phyloP scores from a whole-genome alignment of 495 filamentous ascomycete species.

The Penicillium malachiteum region DNA sequence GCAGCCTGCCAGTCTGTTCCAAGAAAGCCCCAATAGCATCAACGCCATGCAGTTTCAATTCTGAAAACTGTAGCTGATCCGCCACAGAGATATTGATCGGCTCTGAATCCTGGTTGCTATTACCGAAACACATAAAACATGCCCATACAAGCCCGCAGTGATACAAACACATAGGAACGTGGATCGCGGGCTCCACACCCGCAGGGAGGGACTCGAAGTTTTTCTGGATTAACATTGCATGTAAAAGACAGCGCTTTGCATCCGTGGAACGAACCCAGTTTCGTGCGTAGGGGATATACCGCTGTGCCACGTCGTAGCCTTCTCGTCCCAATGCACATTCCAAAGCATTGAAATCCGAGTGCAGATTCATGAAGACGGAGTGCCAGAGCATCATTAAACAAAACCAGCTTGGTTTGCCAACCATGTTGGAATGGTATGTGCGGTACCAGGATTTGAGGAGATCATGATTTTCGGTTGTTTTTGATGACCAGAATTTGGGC shows the following conservation, averaged over 20 bases:
- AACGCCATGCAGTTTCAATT: constrained; percentile 3
- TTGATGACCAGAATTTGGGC: neutral
- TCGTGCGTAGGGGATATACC: constrained; percentile 3
- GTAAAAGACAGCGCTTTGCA: constrained; percentile 16
- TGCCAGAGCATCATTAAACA: constrained; percentile 35
- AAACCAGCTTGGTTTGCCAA: constrained; percentile 5
- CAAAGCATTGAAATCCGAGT: constrained; percentile 27
- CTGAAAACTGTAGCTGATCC: constrained; percentile 3
- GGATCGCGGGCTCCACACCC: constrained; percentile 20
- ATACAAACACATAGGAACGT: constrained; percentile 21
- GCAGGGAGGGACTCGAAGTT: constrained; percentile 14
- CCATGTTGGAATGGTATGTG: constrained; percentile 5
- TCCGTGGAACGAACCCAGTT: constrained; percentile 11
- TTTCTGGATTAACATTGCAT: constrained; percentile 20
- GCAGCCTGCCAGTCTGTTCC: constrained; percentile 4
- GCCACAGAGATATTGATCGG: neutral
- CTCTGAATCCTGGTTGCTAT: neutral
- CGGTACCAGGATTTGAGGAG: constrained; percentile 11
- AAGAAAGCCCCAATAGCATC: constrained; percentile 3
- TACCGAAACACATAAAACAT: constrained; percentile 9
- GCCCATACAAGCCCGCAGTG: constrained; percentile 18
- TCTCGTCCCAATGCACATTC: constrained; percentile 26
- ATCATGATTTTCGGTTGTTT: neutral
- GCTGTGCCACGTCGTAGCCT: constrained; percentile 8
- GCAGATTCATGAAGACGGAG: constrained; percentile 25